Evolutionary conservation across 805 yeast species (phyloP).

Genomic region (Babjeviella inositovora): DNA sequence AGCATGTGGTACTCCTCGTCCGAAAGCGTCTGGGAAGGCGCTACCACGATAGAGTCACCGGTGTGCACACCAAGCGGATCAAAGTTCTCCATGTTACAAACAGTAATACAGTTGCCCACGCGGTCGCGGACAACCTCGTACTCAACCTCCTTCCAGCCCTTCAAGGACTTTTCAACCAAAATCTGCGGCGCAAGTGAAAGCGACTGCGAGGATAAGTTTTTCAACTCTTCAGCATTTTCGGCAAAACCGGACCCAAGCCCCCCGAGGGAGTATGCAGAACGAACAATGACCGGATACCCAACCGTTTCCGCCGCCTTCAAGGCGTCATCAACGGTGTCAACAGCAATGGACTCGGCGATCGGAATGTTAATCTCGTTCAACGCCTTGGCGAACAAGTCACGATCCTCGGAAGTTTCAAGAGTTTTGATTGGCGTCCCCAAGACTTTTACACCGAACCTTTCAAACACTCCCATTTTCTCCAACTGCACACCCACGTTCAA

Average conservation of each 20-base stretch:
- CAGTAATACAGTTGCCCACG: constrained; percentile 94
- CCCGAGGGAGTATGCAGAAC: constrained; percentile 95
- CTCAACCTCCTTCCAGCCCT: constrained; percentile 99
- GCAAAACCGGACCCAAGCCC: constrained; percentile 98
- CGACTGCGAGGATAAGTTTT: constrained; percentile 79
- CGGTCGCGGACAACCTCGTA: constrained; percentile 97
- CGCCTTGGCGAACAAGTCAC: constrained; percentile 92
- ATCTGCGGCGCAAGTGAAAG: constrained; percentile 88
- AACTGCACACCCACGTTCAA: constrained; percentile 90
- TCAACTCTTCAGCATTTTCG: constrained; percentile 62
- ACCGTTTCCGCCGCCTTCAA: constrained; percentile 74
- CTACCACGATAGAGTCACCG: constrained; percentile 97
- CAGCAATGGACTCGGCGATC: constrained; percentile 94
- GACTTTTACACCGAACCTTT: constrained; percentile 82
- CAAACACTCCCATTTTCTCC: constrained; percentile 89
- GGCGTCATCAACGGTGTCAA: constrained; percentile 86
- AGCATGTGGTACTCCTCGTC: constrained; percentile 98
- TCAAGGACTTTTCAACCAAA: constrained; percentile 87
- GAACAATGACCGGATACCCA: constrained; percentile 92
- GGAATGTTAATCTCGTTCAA: constrained; percentile 91
- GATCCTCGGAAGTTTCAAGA: constrained; percentile 91
- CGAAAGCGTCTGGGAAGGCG: constrained; percentile 93
- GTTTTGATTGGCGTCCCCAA: constrained; percentile 96
- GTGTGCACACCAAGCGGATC: constrained; percentile 98
- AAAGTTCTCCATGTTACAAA: constrained; percentile 97